Conservation (phyloP, 2,329 filamentous ascomycete genomes). For the Fusarium falciforme region DNA sequence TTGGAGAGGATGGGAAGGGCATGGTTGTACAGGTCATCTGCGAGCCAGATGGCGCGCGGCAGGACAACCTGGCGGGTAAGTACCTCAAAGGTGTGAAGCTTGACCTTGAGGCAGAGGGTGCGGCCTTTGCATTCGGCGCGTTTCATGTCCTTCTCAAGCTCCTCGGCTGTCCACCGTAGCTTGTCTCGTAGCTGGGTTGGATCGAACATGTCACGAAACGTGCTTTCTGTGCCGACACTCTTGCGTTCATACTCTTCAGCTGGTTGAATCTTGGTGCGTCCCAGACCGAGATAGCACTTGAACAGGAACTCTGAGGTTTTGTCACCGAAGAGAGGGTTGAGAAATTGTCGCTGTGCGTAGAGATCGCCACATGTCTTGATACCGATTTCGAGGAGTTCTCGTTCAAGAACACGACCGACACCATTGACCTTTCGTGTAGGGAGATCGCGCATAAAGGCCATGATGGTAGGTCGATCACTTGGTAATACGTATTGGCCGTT, state of each 20-base stretch:
- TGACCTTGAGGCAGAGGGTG: constrained; percentile 93
- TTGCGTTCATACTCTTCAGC: constrained; percentile 92
- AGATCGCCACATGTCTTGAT: constrained; percentile 91
- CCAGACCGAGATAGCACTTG: constrained; percentile 85
- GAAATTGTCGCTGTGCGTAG: constrained; percentile 77
- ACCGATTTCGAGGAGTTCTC: constrained; percentile 88
- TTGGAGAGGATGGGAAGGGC: constrained; percentile 86
- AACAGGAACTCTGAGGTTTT: constrained; percentile 92
- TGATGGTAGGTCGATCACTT: constrained; percentile 77
- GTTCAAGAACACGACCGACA: constrained; percentile 91
- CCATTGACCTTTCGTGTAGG: constrained; percentile 94
- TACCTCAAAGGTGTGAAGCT: constrained; percentile 94
- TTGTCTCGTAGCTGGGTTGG: constrained; percentile 78
- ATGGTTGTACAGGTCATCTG: constrained; percentile 86
- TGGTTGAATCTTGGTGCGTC: constrained; percentile 85
- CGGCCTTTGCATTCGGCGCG: constrained; percentile 86
- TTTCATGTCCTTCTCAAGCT: constrained; percentile 86
- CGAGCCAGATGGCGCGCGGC: constrained; percentile 76
- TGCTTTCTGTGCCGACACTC: constrained; percentile 92
- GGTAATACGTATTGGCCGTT: constrained; percentile 89
- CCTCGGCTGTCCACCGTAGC: constrained; percentile 82
- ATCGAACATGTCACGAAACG: constrained; percentile 83
- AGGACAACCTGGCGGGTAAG: constrained; percentile 83
- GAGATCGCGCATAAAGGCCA: constrained; percentile 86
- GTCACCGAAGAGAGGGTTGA: constrained; percentile 86